phyloP scores from a whole-genome alignment of 305 asterid genomes.

The Solanum hybrid region DNA sequence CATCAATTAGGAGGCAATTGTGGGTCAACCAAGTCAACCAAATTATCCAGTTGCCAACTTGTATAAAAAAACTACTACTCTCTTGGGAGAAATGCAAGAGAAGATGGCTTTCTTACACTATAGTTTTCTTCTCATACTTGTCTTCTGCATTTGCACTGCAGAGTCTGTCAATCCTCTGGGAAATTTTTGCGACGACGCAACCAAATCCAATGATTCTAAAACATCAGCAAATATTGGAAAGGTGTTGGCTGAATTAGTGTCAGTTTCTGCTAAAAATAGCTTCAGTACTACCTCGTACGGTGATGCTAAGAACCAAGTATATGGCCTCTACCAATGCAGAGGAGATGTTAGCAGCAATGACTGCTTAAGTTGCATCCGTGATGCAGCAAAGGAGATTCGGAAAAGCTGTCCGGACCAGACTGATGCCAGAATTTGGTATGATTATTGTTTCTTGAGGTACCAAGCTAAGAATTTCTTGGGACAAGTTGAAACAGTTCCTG shows the following conservation, averaged over 20 bases:
- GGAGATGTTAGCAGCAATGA: constrained; percentile 48
- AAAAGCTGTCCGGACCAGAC: constrained; percentile 39
- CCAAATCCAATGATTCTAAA: constrained; percentile 7
- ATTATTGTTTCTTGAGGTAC: constrained; percentile 64
- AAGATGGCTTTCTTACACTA: constrained; percentile 18
- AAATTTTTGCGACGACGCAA: constrained; percentile 13
- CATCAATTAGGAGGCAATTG: background rate
- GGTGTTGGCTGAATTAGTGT: constrained; percentile 31
- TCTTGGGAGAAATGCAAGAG: background rate
- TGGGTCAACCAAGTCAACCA: background rate
- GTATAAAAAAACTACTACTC: background rate
- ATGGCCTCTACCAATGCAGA: constrained; percentile 78
- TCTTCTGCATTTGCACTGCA: constrained; percentile 11
- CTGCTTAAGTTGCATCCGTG: constrained; percentile 54
- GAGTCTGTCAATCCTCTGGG: constrained; percentile 28
- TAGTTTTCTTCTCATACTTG: constrained; percentile 5
- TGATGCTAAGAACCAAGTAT: constrained; percentile 15
- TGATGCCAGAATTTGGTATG: constrained; percentile 68
- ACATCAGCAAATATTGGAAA: constrained; percentile 26
- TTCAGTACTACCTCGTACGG: constrained; percentile 41
- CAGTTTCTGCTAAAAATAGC: constrained; percentile 30
- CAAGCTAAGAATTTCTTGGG: constrained; percentile 31
- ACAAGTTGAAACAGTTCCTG: constrained; percentile 33
- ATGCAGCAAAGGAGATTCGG: constrained; percentile 32
- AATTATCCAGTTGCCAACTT: background rate